These are phyloP conservation scores for Yarrowia keelungensis DNA, from an alignment of 805 yeast genomes.

Conservation along the genomic window DNA sequence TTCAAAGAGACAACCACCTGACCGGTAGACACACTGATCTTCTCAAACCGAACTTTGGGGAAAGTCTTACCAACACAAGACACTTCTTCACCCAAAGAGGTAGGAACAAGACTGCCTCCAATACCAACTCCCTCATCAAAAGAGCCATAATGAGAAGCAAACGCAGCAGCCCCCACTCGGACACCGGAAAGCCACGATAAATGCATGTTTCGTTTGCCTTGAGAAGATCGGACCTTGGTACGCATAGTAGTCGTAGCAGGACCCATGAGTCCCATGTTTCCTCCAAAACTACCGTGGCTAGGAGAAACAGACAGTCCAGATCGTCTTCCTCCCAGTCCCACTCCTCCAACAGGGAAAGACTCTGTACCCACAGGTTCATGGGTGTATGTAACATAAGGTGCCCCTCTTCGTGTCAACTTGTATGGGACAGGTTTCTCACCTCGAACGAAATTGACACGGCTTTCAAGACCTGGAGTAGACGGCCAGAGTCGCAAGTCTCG, in stretches of 20 bases:
- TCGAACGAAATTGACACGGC: slow-evolving; percentile 54
- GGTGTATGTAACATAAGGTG: slow-evolving; percentile 58
- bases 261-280: slow-evolving; percentile 1
- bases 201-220: slow-evolving; percentile 51
- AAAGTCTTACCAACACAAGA: slow-evolving; percentile 86
- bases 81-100: slow-evolving; percentile 90
- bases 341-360: slow-evolving; percentile 15
- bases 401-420: slow-evolving; percentile 53
- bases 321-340: slow-evolving; percentile 17
- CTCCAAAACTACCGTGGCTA: slow-evolving; percentile 10
- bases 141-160: slow-evolving; percentile 45
- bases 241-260: slow-evolving; percentile 6
- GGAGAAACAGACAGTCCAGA: slow-evolving; percentile 31
- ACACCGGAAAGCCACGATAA: slow-evolving; percentile 95
- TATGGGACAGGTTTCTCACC: slow-evolving; percentile 50
- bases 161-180: slow-evolving; percentile 54
- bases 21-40: slow-evolving; percentile 87
- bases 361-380: slow-evolving; percentile 55
- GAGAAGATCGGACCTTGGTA: slow-evolving; percentile 18
- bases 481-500: slow-evolving; percentile 87
- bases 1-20: slow-evolving; percentile 74
- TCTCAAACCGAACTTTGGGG: slow-evolving; percentile 85
- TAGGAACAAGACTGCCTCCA: slow-evolving; percentile 48
- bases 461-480: slow-evolving; percentile 57
- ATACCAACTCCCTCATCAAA: slow-evolving; percentile 38